Conservation (phyloP, 1,284 basidiomycete species). For the Cryptococcus wingfieldii region DNA sequence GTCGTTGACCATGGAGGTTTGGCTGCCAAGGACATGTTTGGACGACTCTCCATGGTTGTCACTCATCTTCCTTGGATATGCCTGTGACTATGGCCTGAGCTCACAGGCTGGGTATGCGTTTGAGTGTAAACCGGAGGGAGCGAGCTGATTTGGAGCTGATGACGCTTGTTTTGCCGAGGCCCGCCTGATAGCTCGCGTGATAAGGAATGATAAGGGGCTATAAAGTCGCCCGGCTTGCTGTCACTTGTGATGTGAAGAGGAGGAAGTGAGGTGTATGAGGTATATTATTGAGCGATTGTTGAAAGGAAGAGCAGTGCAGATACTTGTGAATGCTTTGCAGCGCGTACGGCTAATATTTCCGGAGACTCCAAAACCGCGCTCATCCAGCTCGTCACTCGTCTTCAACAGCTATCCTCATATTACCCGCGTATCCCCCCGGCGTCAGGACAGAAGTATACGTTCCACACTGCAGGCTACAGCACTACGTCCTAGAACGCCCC, state of each 20-base stretch:
- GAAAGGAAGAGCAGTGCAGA: neutral
- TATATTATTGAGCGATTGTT: neutral
- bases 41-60: slow-evolving; percentile 7
- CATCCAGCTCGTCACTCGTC: neutral
- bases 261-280: neutral
- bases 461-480: too few species aligned
- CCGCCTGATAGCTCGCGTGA: too few species aligned
- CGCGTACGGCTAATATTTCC: too few species aligned
- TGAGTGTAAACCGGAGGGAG: neutral
- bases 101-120: neutral
- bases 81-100: neutral
- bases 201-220: too few species aligned
- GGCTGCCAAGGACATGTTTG: neutral
- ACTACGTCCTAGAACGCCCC: neutral
- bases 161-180: too few species aligned
- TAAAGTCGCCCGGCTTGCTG: too few species aligned
- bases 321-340: too few species aligned
- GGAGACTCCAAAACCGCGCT: too few species aligned
- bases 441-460: neutral
- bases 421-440: neutral
- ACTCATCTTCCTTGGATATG: neutral
- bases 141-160: too few species aligned
- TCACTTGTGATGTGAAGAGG: too few species aligned
- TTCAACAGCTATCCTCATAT: neutral
- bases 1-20: neutral